Base-by-base conservation (phyloP, 257 asterid genomes). In the Leonotis leonurus region DNA sequence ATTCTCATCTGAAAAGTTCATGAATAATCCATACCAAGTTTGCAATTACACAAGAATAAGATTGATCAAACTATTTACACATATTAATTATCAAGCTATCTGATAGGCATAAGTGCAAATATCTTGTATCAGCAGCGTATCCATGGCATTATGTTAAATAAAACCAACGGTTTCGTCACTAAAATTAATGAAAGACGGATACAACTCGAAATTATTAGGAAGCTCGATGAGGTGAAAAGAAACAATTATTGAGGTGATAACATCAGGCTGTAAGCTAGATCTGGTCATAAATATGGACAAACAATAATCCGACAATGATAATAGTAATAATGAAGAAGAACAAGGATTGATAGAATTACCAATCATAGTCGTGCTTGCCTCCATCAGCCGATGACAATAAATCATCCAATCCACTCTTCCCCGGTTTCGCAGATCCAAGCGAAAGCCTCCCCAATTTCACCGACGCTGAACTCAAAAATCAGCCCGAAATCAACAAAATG, bases 281-380 rank as follows among this genome's bases (percentile, higher is more conserved):
- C 78, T 65, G 78, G 55, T 67, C 35, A 29, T 27, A 35, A 68
- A 45, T 62, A 27, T 11, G 57, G 14, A 59, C 11, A 29, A 56
- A 62, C 6, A 21, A 52, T 26, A 53, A 64, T 62, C 14, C 17
- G 40, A 29, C 30, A 24, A 43, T 11, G 12, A 50, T 27, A 46
- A 29, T 30, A 13, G 16, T 4, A 11, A 50, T 50, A 4, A 9
- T 11, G 13, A n/a, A n/a, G 55, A 48, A 57, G 21, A 18, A 9
- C 20, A 7, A 0, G 7, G 5, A 49, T 16, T 16, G 54, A 41
- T 30, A 27, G 69, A 52, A 69, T 48, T 76, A 82, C 89, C 89
- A 82, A 68, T 82, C 89, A 41, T 82, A 82, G 65, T 82, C 89
- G 62, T 82, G 77, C 71, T 82, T 82, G 62, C 89, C 89, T 41